phyloP scores from a whole-genome alignment of 1,284 basidiomycete genomes.

The Papiliotrema nemorosa region DNA sequence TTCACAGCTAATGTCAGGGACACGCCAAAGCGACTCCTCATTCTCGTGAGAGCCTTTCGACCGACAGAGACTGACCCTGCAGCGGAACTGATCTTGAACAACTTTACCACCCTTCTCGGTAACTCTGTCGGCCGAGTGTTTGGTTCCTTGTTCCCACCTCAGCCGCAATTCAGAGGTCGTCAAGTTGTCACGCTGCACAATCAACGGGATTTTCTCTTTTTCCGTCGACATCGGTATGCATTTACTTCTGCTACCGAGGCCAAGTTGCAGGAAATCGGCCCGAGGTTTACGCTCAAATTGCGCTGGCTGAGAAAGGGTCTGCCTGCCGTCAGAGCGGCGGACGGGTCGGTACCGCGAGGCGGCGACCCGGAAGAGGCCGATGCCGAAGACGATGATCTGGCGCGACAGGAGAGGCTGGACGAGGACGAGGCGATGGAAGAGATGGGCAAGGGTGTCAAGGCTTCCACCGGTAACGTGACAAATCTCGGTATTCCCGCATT shows the following conservation, averaged over 20 bases:
- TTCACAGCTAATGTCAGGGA: constrained; percentile 55
- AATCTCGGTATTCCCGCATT: constrained; percentile 43
- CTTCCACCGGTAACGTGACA: constrained; percentile 8
- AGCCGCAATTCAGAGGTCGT: constrained; percentile 92
- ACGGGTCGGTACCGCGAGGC: constrained; percentile 43
- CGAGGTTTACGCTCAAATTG: constrained; percentile 93
- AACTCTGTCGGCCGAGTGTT: constrained; percentile 90
- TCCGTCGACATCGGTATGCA: constrained; percentile 88
- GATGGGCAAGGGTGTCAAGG: constrained; percentile 19
- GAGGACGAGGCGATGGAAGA: constrained; percentile 44
- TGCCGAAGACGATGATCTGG: constrained; percentile 30
- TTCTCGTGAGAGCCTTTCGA: constrained; percentile 54
- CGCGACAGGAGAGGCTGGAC: constrained; percentile 37
- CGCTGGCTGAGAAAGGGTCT: constrained; percentile 83
- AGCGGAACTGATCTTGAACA: constrained; percentile 90
- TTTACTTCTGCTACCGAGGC: constrained; percentile 89
- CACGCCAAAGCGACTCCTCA: constrained; percentile 91
- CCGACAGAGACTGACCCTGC: constrained; percentile 1
- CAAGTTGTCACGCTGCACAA: constrained; percentile 98
- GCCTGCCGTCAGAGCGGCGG: constrained; percentile 61
- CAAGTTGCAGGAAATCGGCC: constrained; percentile 94
- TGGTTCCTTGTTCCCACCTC: constrained; percentile 89
- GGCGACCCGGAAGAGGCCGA: constrained; percentile 51
- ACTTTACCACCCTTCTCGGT: constrained; percentile 90
- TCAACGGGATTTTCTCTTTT: constrained; percentile 97